Evolutionary conservation across 116 monocot species (phyloP), one percentile per base, ranked within the genome.

Genomic region (Iris pallida): DNA sequence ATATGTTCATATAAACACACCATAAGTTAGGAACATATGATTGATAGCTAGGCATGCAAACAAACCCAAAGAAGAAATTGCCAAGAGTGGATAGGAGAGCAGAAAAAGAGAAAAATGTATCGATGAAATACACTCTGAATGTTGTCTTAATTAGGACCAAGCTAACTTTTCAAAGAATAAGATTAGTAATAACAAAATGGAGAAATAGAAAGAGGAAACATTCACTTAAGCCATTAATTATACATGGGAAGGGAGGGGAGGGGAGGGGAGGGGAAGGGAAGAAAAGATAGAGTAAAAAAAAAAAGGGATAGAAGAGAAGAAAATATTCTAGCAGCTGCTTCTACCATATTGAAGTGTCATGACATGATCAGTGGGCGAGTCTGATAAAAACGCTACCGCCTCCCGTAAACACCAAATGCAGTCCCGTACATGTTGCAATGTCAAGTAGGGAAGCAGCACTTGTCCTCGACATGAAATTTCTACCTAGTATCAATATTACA

Each of bases 311-410:
- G 30, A 56, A 56, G 16, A 6, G 17, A 16, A 56, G n/a, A 51
- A 56, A 15, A 42, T 9, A 7, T 43, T 53, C 61, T 77, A 72
- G 8, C 48, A 11, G 63, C 30, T 30, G 30, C 78, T 78, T 60
- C 78, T 67, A 18, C 78, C 16, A 30, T 78, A 78, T 46, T 78
- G 72, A 20, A 78, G 72, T 5, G 72, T 78, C 78, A 78, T 73
- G 59, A 78, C 30, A 45, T 78, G 67, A 41, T 72, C 72, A 7
- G 19, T 13, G 19, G 67, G 62, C n/a, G 78, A 73, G 51, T 68
- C 78, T 0, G 59, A 18, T 5, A 68, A 47, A 61, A 63, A 43
- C 41, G 61, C 15, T 30, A 61, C 42, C 10, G 60, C 8, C 45
- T 54, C 72, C 9, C 63, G 53, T 14, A 53, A 5, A 14, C 66